Evolutionary conservation across 805 yeast species (phyloP).

Genomic region (Barnettozyma salicaria): DNA sequence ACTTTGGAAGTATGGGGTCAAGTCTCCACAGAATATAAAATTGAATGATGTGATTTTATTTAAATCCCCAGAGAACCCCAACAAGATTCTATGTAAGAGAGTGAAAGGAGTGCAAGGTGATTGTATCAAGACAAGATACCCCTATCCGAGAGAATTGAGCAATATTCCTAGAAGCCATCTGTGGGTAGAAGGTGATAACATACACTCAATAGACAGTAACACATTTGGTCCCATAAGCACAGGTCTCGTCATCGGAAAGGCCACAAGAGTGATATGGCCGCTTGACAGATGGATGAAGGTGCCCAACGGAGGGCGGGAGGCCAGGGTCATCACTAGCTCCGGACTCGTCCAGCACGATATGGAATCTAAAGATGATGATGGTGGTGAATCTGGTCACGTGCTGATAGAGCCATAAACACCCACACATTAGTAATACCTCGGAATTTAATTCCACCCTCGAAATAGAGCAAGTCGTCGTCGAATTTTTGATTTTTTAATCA

Average conservation of each 20-base stretch:
- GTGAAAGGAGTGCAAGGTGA: constrained; percentile 76
- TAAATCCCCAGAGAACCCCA: constrained; percentile 78
- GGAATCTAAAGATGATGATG: constrained; percentile 1
- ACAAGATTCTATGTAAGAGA: constrained; percentile 69
- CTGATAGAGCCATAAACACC: too few species aligned
- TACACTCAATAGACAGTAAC: constrained; percentile 79
- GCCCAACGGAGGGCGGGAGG: constrained; percentile 51
- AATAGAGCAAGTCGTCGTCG: too few species aligned
- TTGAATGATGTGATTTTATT: constrained; percentile 72
- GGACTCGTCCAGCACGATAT: too few species aligned
- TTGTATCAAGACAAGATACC: constrained; percentile 50
- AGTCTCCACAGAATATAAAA: constrained; percentile 39
- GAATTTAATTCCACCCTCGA: too few species aligned
- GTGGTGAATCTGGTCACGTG: constrained; percentile 6
- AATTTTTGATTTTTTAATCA: too few species aligned
- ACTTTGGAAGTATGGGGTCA: constrained; percentile 58
- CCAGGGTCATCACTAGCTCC: constrained; percentile 29
- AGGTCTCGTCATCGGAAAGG: constrained; percentile 77
- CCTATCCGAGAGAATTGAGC: constrained; percentile 59
- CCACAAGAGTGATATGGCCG: constrained; percentile 67
- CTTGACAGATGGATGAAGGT: constrained; percentile 44
- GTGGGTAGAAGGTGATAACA: constrained; percentile 95
- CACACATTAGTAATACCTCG: too few species aligned
- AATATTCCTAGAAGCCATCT: constrained; percentile 71
- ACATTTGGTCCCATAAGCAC: constrained; percentile 83